These are phyloP conservation scores for Powellomyces hirtus DNA, from an alignment of 192 early-diverging fungal species.

Conservation along the genomic window DNA sequence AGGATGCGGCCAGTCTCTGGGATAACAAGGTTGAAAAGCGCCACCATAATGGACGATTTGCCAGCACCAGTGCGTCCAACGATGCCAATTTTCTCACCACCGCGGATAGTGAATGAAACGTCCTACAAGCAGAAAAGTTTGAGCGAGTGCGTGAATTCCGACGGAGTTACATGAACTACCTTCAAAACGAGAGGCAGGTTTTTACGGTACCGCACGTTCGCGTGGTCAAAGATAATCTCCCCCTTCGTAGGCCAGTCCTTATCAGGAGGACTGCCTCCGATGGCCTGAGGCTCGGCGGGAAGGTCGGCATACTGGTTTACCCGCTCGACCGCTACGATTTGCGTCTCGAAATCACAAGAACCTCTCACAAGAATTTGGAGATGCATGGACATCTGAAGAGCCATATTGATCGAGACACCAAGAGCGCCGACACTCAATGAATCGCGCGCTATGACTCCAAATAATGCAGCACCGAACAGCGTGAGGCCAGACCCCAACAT, in stretches of 20 bases:
- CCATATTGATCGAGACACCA: too few relatives aligned
- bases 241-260: constrained; percentile 38
- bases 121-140: too few relatives aligned
- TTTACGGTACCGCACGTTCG: constrained; percentile 50
- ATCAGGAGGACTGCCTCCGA: constrained; percentile 3
- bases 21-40: constrained; percentile 48
- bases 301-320: constrained; percentile 46
- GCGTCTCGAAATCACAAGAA: neutral
- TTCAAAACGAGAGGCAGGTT: constrained; percentile 62
- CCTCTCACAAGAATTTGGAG: too few relatives aligned
- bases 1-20: constrained; percentile 19
- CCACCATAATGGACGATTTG: constrained; percentile 41
- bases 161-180: too few relatives aligned
- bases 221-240: constrained; percentile 58
- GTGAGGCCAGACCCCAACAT: too few relatives aligned
- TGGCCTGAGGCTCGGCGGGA: constrained; percentile 36
- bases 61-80: constrained; percentile 55
- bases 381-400: too few relatives aligned
- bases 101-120: constrained; percentile 64
- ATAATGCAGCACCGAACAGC: too few relatives aligned
- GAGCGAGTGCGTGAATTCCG: too few relatives aligned
- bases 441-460: too few relatives aligned
- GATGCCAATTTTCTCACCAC: constrained; percentile 59
- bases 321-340: constrained; percentile 42
- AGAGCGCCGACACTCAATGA: too few relatives aligned